A percentile compares a stretch with the other conserved stretches of the same genome.
These are phyloP conservation scores for Alternaria infectoria DNA, from an alignment of 2,329 filamentous ascomycete genomes.

Conservation along the genomic window DNA sequence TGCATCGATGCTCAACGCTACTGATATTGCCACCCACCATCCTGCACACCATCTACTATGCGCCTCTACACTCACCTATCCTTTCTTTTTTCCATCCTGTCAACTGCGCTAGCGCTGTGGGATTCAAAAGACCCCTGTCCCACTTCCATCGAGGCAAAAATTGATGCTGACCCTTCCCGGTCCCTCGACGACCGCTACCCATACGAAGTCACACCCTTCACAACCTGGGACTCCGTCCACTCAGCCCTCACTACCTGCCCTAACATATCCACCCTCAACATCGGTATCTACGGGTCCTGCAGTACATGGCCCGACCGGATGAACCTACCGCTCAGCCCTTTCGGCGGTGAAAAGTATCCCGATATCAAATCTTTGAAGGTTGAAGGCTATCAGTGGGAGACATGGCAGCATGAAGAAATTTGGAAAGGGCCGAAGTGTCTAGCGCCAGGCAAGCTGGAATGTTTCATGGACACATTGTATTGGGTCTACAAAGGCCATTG, in stretches of 20 bases:
- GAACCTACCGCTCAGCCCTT: conserved; percentile 16
- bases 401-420: not conserved
- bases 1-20: not conserved
- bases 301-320: conserved; percentile 2
- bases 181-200: not conserved
- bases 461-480: not conserved
- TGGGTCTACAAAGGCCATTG: not conserved
- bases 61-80: not conserved
- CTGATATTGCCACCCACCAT: not conserved
- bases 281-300: conserved; percentile 10
- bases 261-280: conserved; percentile 20
- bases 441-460: not conserved
- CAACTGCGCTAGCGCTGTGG: not conserved
- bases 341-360: conserved; percentile 16
- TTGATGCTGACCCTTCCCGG: not conserved
- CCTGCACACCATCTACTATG: not conserved
- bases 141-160: not conserved
- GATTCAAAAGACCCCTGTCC: conserved; percentile 6
- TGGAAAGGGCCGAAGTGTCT: not conserved
- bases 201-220: not conserved
- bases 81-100: not conserved
- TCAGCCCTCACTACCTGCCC: conserved; percentile 12
- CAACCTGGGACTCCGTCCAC: conserved; percentile 11
- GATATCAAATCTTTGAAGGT: conserved; percentile 11
- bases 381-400: conserved; percentile 13